A percentile compares a stretch with the other conserved stretches of the same genome.
Conservation (phyloP, 2,329 filamentous ascomycete genomes). For the Beauveria caledonica region DNA sequence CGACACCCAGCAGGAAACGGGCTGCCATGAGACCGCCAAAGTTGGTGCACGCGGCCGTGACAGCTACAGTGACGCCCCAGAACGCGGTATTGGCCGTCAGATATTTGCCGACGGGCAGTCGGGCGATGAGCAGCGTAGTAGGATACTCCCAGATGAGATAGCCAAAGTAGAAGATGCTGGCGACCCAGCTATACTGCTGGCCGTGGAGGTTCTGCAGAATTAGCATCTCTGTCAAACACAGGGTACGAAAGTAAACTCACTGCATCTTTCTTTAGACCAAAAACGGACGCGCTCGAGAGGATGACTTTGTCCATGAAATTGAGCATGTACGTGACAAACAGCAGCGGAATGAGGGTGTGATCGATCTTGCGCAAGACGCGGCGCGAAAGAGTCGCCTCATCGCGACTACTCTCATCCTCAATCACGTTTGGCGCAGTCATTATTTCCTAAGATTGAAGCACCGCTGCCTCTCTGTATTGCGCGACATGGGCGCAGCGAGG, state of each 20-base stretch:
- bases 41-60: slow-evolving; percentile 37
- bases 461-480: not conserved
- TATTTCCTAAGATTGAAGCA: not conserved
- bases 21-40: slow-evolving; percentile 42
- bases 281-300: slow-evolving; percentile 47
- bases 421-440: not conserved
- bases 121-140: slow-evolving; percentile 38
- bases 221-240: not conserved
- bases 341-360: slow-evolving; percentile 42
- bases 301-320: slow-evolving; percentile 57
- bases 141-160: slow-evolving; percentile 44
- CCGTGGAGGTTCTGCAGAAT: slow-evolving; percentile 22
- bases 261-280: slow-evolving; percentile 43
- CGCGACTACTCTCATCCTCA: not conserved
- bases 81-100: slow-evolving; percentile 39
- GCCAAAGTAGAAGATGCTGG: slow-evolving; percentile 32
- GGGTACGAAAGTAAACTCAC: slow-evolving; percentile 15
- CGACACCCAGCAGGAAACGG: slow-evolving; percentile 45
- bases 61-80: slow-evolving; percentile 40
- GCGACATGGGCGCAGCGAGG: not conserved
- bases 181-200: slow-evolving; percentile 58
- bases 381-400: slow-evolving; percentile 19
- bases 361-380: slow-evolving; percentile 49
- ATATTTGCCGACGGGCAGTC: slow-evolving; percentile 39
- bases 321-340: slow-evolving; percentile 50